phyloP scores from a whole-genome alignment of 2,329 filamentous ascomycete genomes.

The Fusarium torreyae region DNA sequence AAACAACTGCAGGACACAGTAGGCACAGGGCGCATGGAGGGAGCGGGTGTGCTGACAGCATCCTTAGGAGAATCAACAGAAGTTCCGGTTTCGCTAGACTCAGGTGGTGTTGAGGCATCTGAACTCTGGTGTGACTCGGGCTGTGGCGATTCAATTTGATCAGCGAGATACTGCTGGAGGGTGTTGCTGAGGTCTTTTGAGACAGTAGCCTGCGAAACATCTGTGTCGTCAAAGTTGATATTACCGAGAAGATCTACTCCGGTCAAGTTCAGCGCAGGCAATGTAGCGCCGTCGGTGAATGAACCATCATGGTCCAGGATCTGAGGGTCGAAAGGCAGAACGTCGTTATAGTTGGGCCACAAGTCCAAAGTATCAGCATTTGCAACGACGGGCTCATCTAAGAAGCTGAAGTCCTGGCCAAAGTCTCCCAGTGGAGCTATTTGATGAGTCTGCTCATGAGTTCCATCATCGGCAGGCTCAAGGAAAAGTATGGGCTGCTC shows the following conservation, averaged over 20 bases:
- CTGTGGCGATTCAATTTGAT: slow-evolving; percentile 39
- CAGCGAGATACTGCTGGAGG: slow-evolving; percentile 47
- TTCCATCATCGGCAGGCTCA: slow-evolving; percentile 10
- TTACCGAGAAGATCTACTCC: slow-evolving; percentile 52
- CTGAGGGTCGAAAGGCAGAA: slow-evolving; percentile 36
- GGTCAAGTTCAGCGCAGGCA: slow-evolving; percentile 39
- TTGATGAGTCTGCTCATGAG: slow-evolving; percentile 21
- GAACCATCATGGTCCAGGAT: slow-evolving; percentile 30
- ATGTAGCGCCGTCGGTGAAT: slow-evolving; percentile 13
- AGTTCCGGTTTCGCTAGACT: slow-evolving; percentile 46
- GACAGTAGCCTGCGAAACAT: slow-evolving; percentile 45
- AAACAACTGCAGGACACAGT: slow-evolving; percentile 63
- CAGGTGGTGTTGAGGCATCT: slow-evolving; percentile 39
- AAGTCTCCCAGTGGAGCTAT: slow-evolving; percentile 28
- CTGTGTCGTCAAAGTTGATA: slow-evolving; percentile 54
- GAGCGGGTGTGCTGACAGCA: slow-evolving; percentile 6
- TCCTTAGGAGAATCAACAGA: slow-evolving; percentile 38
- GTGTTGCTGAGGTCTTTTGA: slow-evolving; percentile 52
- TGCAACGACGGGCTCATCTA: slow-evolving; percentile 49
- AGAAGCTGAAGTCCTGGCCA: slow-evolving; percentile 56
- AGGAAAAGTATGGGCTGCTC: slow-evolving; percentile 12
- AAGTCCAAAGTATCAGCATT: slow-evolving; percentile 58
- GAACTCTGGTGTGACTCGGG: slow-evolving; percentile 28
- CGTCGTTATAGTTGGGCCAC: slow-evolving; percentile 49
- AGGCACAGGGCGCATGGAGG: slow-evolving; percentile 47